These are phyloP conservation scores for Peribolospora baueri DNA, from an alignment of 768 basidiomycete genomes.

Conservation along the genomic window DNA sequence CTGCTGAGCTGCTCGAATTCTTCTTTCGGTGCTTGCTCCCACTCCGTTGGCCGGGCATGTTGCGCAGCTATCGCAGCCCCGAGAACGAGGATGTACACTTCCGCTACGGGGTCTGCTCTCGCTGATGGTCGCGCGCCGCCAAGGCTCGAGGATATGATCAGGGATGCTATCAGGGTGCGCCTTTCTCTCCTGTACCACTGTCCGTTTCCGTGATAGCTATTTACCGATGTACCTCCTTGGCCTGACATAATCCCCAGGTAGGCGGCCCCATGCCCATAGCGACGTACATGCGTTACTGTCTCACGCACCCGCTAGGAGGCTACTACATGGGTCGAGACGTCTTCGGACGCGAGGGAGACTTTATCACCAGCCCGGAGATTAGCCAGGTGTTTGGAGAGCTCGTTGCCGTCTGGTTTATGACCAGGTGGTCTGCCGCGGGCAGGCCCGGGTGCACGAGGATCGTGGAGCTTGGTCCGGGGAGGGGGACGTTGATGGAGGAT, in stretches of 20 bases:
- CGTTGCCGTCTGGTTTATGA: constrained; percentile 60
- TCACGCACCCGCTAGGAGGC: constrained; percentile 68
- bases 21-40: too few relatives aligned
- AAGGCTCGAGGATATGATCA: constrained; percentile 41
- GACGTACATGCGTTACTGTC: constrained; percentile 73
- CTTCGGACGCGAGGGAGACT: constrained; percentile 72
- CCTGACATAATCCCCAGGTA: constrained; percentile 26
- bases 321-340: constrained; percentile 55
- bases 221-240: not conserved
- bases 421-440: constrained; percentile 41
- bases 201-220: not conserved
- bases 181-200: not conserved
- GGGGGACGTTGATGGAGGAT: constrained; percentile 77
- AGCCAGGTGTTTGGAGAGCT: constrained; percentile 93
- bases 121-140: not conserved
- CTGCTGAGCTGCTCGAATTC: too few relatives aligned
- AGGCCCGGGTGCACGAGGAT: constrained; percentile 33
- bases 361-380: constrained; percentile 90
- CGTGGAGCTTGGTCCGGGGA: constrained; percentile 79
- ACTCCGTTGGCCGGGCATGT: too few relatives aligned
- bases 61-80: too few relatives aligned
- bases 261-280: constrained; percentile 73
- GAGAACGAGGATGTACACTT: too few relatives aligned
- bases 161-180: constrained; percentile 43
- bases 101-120: not conserved